These are phyloP conservation scores for Trifolium dubium DNA, from an alignment of 306 rosid genomes.

Conservation along the genomic window DNA sequence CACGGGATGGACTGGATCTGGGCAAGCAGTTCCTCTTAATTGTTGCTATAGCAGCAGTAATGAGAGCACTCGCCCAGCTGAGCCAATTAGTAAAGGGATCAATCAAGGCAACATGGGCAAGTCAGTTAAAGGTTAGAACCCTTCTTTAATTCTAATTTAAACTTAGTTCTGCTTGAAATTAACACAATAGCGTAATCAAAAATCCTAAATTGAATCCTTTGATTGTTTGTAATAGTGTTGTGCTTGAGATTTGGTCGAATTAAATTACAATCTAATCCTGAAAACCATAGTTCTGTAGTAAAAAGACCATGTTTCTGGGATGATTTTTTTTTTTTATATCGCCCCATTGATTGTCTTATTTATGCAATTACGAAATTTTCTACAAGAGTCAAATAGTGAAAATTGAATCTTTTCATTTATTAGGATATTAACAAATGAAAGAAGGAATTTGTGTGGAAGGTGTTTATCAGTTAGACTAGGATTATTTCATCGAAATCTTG, in stretches of 20 bases:
- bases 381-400: slow-evolving; percentile 2
- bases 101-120: slow-evolving; percentile 47
- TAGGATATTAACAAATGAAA: slow-evolving; percentile 6
- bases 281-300: background rate
- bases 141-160: slow-evolving; percentile 18
- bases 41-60: slow-evolving; percentile 70
- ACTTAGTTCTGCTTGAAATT: slow-evolving; percentile 31
- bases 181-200: background rate
- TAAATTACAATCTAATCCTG: background rate
- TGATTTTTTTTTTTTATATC: slow-evolving; percentile 25
- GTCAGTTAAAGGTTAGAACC: slow-evolving; percentile 59
- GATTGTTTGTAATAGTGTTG: background rate
- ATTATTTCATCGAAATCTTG: background rate
- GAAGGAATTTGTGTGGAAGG: background rate
- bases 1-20: slow-evolving; percentile 47
- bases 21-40: slow-evolving; percentile 52
- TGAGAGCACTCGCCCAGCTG: slow-evolving; percentile 60
- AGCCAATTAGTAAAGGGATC: slow-evolving; percentile 49
- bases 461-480: slow-evolving; percentile 3
- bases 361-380: background rate
- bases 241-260: background rate
- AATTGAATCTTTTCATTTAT: slow-evolving; percentile 20
- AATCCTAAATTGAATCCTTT: background rate
- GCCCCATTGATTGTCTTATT: background rate
- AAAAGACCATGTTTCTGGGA: background rate